Conservation (phyloP, 208 protist species). For the Trypanosoma avium region DNA sequence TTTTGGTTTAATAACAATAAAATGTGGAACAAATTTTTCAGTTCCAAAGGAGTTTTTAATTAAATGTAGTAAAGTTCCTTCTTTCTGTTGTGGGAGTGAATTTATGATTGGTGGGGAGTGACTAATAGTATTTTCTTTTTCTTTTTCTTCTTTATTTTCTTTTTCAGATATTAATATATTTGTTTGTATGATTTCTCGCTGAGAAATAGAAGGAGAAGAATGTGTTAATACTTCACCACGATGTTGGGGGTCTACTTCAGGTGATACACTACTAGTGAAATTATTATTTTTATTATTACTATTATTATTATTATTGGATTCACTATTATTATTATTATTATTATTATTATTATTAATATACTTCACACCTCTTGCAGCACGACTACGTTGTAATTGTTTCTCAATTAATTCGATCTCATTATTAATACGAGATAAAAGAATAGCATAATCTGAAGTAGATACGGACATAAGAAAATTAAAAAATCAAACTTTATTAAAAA, state of each 20-base stretch:
- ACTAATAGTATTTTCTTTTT: no score
- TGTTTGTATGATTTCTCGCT: no score
- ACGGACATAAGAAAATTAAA: no score
- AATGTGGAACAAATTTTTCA: conserved; percentile 43
- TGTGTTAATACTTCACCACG: no score
- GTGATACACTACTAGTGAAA: neutral
- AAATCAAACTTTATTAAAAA: no score
- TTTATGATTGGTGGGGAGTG: neutral
- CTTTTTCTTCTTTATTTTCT: no score
- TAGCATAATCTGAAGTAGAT: conserved; percentile 5
- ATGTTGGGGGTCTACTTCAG: neutral
- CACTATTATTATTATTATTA: neutral
- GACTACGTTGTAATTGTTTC: conserved; percentile 35
- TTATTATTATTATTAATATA: neutral
- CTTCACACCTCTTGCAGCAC: conserved; percentile 11
- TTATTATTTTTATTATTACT: neutral
- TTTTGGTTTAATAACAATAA: conserved; percentile 47
- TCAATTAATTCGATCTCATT: conserved; percentile 33
- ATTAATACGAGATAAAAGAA: conserved; percentile 21
- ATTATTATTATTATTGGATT: neutral
- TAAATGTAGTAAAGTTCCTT: conserved; percentile 50
- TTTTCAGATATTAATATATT: no score
- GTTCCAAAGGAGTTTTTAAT: conserved; percentile 4
- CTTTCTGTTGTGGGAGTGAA: conserved; percentile 14
- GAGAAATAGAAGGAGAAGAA: no score